A percentile compares a stretch with the other conserved stretches of the same genome.
phyloP scores from a whole-genome alignment of 1,284 basidiomycete genomes.

The Irpex sp. region DNA sequence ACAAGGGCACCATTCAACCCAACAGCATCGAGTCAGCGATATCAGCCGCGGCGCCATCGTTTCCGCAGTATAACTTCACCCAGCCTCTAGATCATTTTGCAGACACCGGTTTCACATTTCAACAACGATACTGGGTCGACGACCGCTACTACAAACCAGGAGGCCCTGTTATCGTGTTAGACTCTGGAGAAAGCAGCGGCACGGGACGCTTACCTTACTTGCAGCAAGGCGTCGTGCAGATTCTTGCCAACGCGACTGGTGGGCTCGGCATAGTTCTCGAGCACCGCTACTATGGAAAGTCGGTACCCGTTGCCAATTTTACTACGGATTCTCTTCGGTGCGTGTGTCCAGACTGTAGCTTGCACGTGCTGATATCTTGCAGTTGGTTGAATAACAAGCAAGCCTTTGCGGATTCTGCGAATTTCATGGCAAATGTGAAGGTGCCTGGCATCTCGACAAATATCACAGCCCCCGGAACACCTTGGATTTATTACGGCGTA shows the following conservation, averaged over 20 bases:
- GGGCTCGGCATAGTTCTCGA: constrained; percentile 90
- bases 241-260: constrained; percentile 82
- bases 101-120: constrained; percentile 58
- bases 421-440: constrained; percentile 85
- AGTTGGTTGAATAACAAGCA: constrained; percentile 91
- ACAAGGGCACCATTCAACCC: neutral
- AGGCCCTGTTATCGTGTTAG: constrained; percentile 82
- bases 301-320: constrained; percentile 82
- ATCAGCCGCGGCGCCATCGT: constrained; percentile 14
- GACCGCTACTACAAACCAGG: constrained; percentile 79
- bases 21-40: neutral
- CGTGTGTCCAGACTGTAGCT: neutral
- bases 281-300: constrained; percentile 65
- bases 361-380: constrained; percentile 12
- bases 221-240: constrained; percentile 86
- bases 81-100: constrained; percentile 88
- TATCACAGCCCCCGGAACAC: constrained; percentile 70
- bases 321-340: constrained; percentile 83
- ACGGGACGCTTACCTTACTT: constrained; percentile 72
- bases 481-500: constrained; percentile 95
- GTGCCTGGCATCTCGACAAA: constrained; percentile 76
- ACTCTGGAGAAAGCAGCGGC: constrained; percentile 86
- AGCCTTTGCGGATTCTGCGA: constrained; percentile 88
- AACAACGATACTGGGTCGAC: constrained; percentile 89
- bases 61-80: constrained; percentile 51